phyloP scores from a whole-genome alignment of 2,329 filamentous ascomycete genomes.

The Nemania sp. region DNA sequence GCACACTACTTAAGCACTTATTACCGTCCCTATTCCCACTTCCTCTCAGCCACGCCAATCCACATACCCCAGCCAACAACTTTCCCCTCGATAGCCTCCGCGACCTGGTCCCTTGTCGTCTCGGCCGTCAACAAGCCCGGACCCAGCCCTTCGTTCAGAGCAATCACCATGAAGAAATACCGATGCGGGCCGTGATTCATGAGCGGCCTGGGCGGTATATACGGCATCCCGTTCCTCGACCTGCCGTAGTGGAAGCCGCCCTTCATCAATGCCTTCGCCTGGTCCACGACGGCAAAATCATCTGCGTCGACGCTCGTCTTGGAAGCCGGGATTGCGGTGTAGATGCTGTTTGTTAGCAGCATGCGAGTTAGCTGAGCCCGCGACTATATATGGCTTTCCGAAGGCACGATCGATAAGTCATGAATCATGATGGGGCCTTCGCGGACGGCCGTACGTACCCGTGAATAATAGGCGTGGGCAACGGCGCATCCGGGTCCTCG shows the following conservation, averaged over 20 bases:
- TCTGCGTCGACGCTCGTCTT: slow-evolving; percentile 41
- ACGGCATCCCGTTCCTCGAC: slow-evolving; percentile 47
- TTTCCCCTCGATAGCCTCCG: slow-evolving; percentile 50
- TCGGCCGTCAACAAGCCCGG: slow-evolving; percentile 42
- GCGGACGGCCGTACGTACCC: slow-evolving; percentile 43
- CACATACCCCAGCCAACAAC: slow-evolving; percentile 53
- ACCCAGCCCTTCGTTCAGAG: slow-evolving; percentile 50
- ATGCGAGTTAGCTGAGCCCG: too few relatives aligned
- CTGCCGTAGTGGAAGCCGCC: slow-evolving; percentile 54
- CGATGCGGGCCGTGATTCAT: slow-evolving; percentile 57
- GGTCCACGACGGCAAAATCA: slow-evolving; percentile 46
- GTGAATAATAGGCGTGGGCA: slow-evolving; percentile 51
- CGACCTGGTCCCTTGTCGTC: slow-evolving; percentile 50
- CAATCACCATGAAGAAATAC: slow-evolving; percentile 57
- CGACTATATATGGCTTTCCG: too few relatives aligned
- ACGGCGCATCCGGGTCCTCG: slow-evolving; percentile 53
- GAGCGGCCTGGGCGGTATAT: slow-evolving; percentile 52
- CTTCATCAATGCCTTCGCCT: slow-evolving; percentile 39
- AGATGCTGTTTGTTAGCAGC: slow-evolving; percentile 39
- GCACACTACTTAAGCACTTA: too few relatives aligned
- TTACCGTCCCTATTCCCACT: slow-evolving; percentile 18
- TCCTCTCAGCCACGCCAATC: slow-evolving; percentile 33
- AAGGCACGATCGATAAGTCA: too few relatives aligned
- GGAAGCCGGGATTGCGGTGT: slow-evolving; percentile 45
- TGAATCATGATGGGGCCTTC: too few relatives aligned